Evolutionary conservation across 768 basidiomycete species (phyloP).

Genomic region (Leccinum broughii): DNA sequence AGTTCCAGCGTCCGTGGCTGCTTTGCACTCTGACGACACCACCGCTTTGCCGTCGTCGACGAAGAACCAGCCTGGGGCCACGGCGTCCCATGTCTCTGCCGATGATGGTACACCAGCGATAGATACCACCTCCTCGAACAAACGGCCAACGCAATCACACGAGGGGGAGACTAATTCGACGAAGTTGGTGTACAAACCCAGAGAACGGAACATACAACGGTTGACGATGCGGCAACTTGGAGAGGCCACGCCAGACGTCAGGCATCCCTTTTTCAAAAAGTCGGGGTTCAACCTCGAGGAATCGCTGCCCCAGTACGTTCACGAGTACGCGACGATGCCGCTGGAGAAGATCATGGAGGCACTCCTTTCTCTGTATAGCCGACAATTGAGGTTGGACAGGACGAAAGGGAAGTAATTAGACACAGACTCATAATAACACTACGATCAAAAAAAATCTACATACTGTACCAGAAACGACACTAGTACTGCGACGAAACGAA

Average conservation of each 20-base stretch:
- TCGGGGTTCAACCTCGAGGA: constrained; percentile 83
- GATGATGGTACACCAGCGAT: constrained; percentile 13
- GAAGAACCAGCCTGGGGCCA: constrained; percentile 12
- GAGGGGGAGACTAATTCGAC: constrained; percentile 13
- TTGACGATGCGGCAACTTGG: constrained; percentile 83
- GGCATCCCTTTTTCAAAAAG: constrained; percentile 85
- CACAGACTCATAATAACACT: no score
- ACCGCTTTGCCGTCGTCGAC: not conserved
- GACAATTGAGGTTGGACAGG: constrained; percentile 51
- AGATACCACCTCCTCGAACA: constrained; percentile 1
- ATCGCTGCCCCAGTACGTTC: constrained; percentile 77
- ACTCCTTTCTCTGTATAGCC: constrained; percentile 73
- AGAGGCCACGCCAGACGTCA: constrained; percentile 85
- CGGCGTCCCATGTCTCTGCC: not conserved
- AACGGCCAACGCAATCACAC: constrained; percentile 18
- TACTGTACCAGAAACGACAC: no score
- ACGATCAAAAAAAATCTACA: no score
- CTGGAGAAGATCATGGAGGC: constrained; percentile 84
- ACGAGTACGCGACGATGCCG: constrained; percentile 83
- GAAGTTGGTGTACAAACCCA: constrained; percentile 51
- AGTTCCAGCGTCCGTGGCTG: constrained; percentile 1
- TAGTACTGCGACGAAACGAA: no score
- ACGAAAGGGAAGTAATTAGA: constrained; percentile 17
- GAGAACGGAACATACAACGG: constrained; percentile 70
- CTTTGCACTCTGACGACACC: constrained; percentile 12